These are phyloP conservation scores for Lactarius vividus DNA, from an alignment of 768 basidiomycete species.

Conservation along the genomic window DNA sequence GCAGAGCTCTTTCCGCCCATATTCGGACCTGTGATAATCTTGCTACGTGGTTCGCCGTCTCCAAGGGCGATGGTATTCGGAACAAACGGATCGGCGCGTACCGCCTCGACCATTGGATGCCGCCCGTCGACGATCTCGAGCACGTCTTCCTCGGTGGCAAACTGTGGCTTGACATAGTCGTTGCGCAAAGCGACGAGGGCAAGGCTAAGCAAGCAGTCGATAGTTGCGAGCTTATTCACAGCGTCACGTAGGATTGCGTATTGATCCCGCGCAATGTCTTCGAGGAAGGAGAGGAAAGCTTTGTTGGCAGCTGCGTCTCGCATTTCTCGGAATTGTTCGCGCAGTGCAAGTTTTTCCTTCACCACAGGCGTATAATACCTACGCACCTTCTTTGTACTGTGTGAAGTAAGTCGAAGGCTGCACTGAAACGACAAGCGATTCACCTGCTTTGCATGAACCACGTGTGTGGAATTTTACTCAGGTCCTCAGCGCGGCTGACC, in stretches of 20 bases:
- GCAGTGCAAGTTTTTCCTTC: conserved; percentile 59
- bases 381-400: conserved; percentile 65
- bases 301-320: conserved; percentile 62
- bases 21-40: conserved; percentile 82
- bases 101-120: conserved; percentile 89
- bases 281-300: conserved; percentile 66
- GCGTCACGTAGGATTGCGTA: conserved; percentile 72
- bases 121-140: conserved; percentile 81
- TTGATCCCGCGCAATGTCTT: conserved; percentile 62
- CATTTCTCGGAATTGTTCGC: conserved; percentile 70
- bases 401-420: conserved; percentile 13
- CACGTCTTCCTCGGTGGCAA: conserved; percentile 61
- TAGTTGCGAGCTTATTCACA: conserved; percentile 75
- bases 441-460: conserved; percentile 74
- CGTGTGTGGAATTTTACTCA: conserved; percentile 40
- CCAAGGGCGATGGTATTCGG: conserved; percentile 77
- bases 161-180: conserved; percentile 75
- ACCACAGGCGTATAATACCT: conserved; percentile 78
- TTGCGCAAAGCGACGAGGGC: conserved; percentile 73
- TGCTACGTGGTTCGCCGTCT: conserved; percentile 47
- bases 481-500: conserved; percentile 57
- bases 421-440: neutral
- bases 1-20: conserved; percentile 89
- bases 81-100: conserved; percentile 78
- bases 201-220: conserved; percentile 85